Evolutionary conservation across 106 monocot species (phyloP).

Genomic region (Hemerocallis citrina): DNA sequence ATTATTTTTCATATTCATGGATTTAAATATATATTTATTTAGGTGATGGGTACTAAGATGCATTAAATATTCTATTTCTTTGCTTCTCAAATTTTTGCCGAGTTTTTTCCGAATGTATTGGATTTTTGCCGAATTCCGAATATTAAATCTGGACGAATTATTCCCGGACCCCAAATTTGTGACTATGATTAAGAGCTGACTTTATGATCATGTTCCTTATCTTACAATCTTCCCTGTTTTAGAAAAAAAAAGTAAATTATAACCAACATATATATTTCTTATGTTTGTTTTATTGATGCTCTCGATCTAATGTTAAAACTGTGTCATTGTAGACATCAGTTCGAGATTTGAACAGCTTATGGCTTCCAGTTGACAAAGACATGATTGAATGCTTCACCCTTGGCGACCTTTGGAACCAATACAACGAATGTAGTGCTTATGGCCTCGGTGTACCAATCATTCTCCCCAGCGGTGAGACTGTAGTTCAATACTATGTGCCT

Average conservation of each 20-base stretch:
- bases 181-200: background rate
- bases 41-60: too few species aligned
- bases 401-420: constrained; percentile 50
- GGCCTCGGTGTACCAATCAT: constrained; percentile 36
- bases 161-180: too few species aligned
- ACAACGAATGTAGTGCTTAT: constrained; percentile 49
- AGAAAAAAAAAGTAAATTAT: background rate
- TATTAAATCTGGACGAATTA: too few species aligned
- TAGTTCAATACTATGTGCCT: constrained; percentile 55
- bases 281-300: background rate
- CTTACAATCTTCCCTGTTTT: background rate
- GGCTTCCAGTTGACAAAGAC: too few species aligned
- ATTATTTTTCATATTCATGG: too few species aligned
- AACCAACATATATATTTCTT: background rate
- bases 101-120: background rate
- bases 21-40: too few species aligned
- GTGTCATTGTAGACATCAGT: constrained; percentile 18
- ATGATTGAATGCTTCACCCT: constrained; percentile 28
- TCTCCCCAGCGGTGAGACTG: constrained; percentile 8
- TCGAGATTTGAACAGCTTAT: constrained; percentile 15
- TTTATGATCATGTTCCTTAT: background rate
- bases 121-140: background rate
- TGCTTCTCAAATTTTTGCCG: too few species aligned
- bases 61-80: too few species aligned
- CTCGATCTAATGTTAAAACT: background rate